These are phyloP conservation scores for Nemania sp. DNA, from an alignment of 2,329 filamentous ascomycete species.

Conservation along the genomic window DNA sequence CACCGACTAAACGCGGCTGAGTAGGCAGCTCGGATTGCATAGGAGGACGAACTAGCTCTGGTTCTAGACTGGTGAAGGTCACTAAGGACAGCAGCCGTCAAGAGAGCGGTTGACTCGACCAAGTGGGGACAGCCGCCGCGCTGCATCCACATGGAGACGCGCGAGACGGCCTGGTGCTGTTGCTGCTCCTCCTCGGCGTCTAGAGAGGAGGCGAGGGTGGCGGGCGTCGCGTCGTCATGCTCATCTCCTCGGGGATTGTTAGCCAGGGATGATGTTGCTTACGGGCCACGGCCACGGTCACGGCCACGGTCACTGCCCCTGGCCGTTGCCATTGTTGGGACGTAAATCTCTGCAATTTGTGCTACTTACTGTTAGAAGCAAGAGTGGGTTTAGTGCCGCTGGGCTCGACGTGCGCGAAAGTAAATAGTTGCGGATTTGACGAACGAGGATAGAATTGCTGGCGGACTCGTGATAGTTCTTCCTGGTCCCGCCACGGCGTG, in stretches of 20 bases:
- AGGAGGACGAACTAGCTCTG: constrained; percentile 48
- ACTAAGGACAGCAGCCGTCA: constrained; percentile 69
- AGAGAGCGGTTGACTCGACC: constrained; percentile 75
- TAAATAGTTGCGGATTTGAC: constrained; percentile 15
- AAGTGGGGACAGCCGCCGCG: constrained; percentile 76
- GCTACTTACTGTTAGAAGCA: constrained; percentile 12
- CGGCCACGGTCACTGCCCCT: not conserved
- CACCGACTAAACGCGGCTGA: constrained; percentile 75
- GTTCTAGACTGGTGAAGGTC: constrained; percentile 52
- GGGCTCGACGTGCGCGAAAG: constrained; percentile 17
- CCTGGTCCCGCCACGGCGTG: constrained; percentile 70
- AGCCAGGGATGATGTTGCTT: too few relatives aligned
- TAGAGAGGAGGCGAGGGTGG: constrained; percentile 3
- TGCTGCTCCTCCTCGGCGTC: constrained; percentile 38
- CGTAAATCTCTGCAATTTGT: not conserved
- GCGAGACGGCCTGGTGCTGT: constrained; percentile 57
- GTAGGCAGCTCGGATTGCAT: constrained; percentile 70
- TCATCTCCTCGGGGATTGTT: constrained; percentile 21
- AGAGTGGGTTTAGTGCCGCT: constrained; percentile 7
- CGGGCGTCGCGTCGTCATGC: constrained; percentile 5
- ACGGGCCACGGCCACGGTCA: constrained; percentile 12
- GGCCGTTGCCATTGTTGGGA: too few relatives aligned
- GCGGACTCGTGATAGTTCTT: constrained; percentile 68
- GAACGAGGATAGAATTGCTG: constrained; percentile 61
- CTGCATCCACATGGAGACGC: constrained; percentile 70